Base-by-base conservation (phyloP, 1,284 basidiomycete genomes). In the Hypsizygus ulmarius region DNA sequence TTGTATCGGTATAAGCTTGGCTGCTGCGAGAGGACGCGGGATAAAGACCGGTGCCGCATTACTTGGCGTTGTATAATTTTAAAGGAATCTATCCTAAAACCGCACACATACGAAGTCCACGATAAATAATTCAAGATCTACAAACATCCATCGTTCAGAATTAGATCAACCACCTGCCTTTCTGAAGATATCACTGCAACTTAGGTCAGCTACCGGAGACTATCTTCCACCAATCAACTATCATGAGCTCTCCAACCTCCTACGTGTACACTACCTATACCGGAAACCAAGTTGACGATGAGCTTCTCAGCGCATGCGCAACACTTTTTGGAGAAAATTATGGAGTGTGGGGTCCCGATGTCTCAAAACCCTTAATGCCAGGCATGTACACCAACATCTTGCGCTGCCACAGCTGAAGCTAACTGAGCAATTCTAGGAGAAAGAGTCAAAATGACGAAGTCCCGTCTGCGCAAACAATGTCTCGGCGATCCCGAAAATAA, bases 1-100 rank as follows among this genome's bases (percentile, higher is more conserved):
- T 61, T 90, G 87, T 59, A 71, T 90, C 35, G 81, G 75, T 7
- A 90, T 91, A 52, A 85, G 87, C 58, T 67, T 88, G 27, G 78
- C 78, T 33, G 88, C 87, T 47, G 80, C 85, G 27, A 73, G 81
- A 49, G 79, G 82, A 14, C 73, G 84, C 57, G 83, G 81, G 14
- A 75, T 87, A 56, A 84, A 75, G 63, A 74, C 72, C 49, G 73
- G 78, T 34, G 80, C 81, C 30, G 76, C 79, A 37, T 69, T 87
- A 34, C 71, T 88, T 30, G 84, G 84, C 12, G 82, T 85, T 37
- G 78, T 75, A 54, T 75, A 58, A 46, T 19, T 5, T 15, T 9
- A 33, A 16, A 45, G 15, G 27, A 18, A 37, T 16, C 16, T 39
- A 49, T 39, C 21, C 29, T 53, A 62, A 60, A 39, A 40, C 36